A percentile compares a stretch with the other conserved stretches of the same genome.
phyloP scores from a whole-genome alignment of 257 asterid species.

The Parsonsia alboflavescens region DNA sequence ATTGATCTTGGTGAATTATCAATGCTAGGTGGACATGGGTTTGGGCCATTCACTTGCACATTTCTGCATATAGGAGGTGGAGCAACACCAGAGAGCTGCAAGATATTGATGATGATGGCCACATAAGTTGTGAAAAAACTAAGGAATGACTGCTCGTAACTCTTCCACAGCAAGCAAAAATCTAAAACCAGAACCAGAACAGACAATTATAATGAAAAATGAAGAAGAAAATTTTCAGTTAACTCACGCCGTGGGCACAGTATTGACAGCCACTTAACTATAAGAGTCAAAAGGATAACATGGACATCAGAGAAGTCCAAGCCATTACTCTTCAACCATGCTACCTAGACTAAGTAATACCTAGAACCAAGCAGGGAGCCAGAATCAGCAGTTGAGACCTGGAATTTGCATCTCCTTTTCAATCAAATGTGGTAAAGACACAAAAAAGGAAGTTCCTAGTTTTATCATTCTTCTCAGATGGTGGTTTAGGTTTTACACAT shows the following conservation, averaged over 20 bases:
- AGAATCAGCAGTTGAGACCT: not conserved
- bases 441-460: not conserved
- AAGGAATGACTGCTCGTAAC: not conserved
- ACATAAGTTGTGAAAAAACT: not conserved
- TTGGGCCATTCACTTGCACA: conserved; percentile 58
- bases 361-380: not conserved
- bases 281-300: not conserved
- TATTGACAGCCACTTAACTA: not conserved
- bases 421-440: not conserved
- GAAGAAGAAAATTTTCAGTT: not conserved
- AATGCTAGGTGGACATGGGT: conserved; percentile 50
- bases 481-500: not conserved
- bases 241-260: not conserved
- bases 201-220: not conserved
- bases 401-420: not conserved
- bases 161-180: not conserved
- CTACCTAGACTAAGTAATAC: not conserved
- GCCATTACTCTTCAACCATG: not conserved
- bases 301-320: not conserved
- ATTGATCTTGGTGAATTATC: conserved; percentile 66
- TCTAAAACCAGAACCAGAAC: not conserved
- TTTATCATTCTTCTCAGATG: not conserved
- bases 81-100: conserved; percentile 82
- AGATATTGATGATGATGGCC: conserved; percentile 17
- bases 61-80: conserved; percentile 91